Percentiles rank a stretch among this genome's conserved stretches.
These are phyloP conservation scores for Diaporthe longicolla DNA, from an alignment of 2,329 filamentous ascomycete species.

Conservation along the genomic window DNA sequence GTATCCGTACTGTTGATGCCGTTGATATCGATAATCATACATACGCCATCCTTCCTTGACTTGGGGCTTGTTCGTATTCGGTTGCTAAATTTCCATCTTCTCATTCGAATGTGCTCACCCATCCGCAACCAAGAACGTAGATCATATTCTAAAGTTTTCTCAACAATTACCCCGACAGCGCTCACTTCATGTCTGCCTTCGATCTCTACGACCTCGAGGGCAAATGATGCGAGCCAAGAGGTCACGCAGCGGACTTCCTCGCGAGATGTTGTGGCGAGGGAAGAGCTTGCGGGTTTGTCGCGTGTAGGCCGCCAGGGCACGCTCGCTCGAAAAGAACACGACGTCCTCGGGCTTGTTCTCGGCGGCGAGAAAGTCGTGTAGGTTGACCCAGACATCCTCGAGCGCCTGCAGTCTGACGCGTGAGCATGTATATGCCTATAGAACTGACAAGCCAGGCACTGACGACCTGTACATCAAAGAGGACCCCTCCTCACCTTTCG, in stretches of 20 bases:
- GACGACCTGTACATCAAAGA: neutral
- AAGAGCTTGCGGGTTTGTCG: conserved; percentile 55
- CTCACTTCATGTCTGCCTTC: neutral
- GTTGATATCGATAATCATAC: neutral
- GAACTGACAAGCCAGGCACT: neutral
- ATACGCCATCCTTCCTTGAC: neutral
- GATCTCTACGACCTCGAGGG: neutral
- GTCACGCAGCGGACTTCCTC: conserved; percentile 56
- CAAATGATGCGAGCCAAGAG: conserved; percentile 54
- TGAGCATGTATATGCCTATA: neutral
- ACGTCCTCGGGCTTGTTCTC: conserved; percentile 48
- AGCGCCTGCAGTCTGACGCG: conserved; percentile 56
- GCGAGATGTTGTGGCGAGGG: conserved; percentile 59
- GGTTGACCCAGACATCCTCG: conserved; percentile 61
- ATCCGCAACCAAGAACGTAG: neutral
- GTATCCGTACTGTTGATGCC: neutral
- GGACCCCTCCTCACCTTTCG: conserved; percentile 54
- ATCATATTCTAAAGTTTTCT: neutral
- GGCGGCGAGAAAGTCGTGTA: conserved; percentile 61
- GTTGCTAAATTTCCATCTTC: neutral
- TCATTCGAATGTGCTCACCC: neutral
- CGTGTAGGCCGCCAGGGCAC: conserved; percentile 56
- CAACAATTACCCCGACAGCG: neutral
- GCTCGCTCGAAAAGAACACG: conserved; percentile 51
- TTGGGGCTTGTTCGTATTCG: neutral